A percentile compares a stretch with the other conserved stretches of the same genome.
These are phyloP conservation scores for Candida nitratophila DNA, from an alignment of 805 yeast genomes.

Conservation along the genomic window DNA sequence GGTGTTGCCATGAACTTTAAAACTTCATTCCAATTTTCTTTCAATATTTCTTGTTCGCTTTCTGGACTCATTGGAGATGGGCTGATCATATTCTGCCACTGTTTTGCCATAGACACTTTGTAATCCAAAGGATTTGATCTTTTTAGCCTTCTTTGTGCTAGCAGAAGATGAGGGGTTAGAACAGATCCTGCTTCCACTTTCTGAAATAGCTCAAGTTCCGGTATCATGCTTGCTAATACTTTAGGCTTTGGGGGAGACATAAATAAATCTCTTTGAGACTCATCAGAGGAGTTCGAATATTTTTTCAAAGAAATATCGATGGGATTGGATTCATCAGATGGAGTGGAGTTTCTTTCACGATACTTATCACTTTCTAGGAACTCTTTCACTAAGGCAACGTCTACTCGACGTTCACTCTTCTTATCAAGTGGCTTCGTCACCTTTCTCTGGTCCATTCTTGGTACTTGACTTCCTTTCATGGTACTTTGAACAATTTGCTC, in stretches of 20 bases:
- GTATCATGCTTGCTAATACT: slow-evolving; percentile 7
- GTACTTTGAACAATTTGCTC: background rate
- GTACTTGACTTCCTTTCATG: background rate
- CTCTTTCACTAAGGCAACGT: background rate
- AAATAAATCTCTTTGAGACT: background rate
- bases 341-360: background rate
- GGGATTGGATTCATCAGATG: background rate
- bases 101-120: slow-evolving; percentile 3
- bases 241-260: slow-evolving; percentile 4
- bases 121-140: background rate
- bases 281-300: background rate
- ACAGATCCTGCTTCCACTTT: slow-evolving; percentile 10
- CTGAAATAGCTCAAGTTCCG: slow-evolving; percentile 14
- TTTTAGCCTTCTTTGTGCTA: slow-evolving; percentile 6
- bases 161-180: slow-evolving; percentile 12
- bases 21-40: slow-evolving; percentile 1
- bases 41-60: background rate
- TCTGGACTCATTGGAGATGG: background rate
- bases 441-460: background rate
- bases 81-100: background rate
- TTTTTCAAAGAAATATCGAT: background rate
- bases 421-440: slow-evolving; percentile 1
- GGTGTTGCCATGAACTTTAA: slow-evolving; percentile 1
- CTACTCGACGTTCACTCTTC: background rate
- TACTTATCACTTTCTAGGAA: background rate